A percentile compares a stretch with the other conserved stretches of the same genome.
These are phyloP conservation scores for Eutrema heterophyllum DNA, from an alignment of 345 rosid genomes.

Conservation along the genomic window DNA sequence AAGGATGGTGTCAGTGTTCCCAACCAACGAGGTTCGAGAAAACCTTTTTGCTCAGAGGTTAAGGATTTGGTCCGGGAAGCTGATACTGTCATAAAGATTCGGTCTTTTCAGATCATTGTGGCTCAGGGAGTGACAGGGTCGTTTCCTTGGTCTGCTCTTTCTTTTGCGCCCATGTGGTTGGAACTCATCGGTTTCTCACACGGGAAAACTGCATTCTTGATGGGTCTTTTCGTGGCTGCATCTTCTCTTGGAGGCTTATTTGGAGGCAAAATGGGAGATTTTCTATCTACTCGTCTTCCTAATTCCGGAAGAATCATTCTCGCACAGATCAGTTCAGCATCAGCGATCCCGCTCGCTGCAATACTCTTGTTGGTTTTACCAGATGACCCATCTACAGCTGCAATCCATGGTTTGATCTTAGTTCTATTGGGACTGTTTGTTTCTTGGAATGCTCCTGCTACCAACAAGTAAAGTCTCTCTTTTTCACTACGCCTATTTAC, in stretches of 20 bases:
- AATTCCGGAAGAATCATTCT: conserved; percentile 80
- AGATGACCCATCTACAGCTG: conserved; percentile 63
- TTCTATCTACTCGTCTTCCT: conserved; percentile 54
- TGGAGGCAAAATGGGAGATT: conserved; percentile 86
- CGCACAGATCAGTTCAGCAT: conserved; percentile 85
- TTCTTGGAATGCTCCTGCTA: conserved; percentile 90
- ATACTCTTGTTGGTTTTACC: conserved; percentile 66
- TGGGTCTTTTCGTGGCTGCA: conserved; percentile 58
- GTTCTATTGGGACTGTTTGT: conserved; percentile 57
- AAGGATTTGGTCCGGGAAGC: conserved; percentile 57
- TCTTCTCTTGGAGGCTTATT: conserved; percentile 80
- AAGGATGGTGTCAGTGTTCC: conserved; percentile 28
- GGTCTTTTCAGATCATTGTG: conserved; percentile 82
- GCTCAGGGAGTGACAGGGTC: conserved; percentile 85
- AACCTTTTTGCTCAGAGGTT: conserved; percentile 52
- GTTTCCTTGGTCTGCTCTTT: conserved; percentile 90
- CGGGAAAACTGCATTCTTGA: conserved; percentile 54
- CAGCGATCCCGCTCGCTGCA: conserved; percentile 84
- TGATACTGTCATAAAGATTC: conserved; percentile 48
- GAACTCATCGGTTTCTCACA: conserved; percentile 90
- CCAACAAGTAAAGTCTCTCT: conserved; percentile 64
- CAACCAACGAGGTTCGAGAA: conserved; percentile 35
- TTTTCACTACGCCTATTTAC: background rate
- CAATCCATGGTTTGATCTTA: conserved; percentile 50
- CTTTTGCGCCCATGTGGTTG: conserved; percentile 90